Evolutionary conservation across 208 protist species (phyloP), one percentile per base, ranked within the genome.

Genomic region (Strigomonas culicis): DNA sequence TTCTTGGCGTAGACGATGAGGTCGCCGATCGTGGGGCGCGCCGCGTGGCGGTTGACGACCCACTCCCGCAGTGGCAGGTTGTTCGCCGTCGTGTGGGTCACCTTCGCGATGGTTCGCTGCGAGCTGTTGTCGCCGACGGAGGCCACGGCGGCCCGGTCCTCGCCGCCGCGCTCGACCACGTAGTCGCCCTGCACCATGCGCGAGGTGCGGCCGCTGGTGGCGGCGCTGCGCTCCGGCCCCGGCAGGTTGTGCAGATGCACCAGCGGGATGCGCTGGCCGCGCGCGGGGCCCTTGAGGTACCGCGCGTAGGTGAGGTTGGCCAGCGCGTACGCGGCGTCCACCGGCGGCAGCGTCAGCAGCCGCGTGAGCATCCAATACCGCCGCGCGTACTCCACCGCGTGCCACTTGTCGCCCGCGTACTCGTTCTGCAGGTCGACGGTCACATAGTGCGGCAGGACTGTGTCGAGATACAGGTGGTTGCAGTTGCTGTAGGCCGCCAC

Each of bases 401-500:
- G 59, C 86, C 86, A 93, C 53, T 84, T 78, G n/a, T 72, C 30
- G 27, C 86, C 86, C 28, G 78, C 88, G 56, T 82, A 78, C 1
- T 84, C 51, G 1, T 72, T 70, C 55, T 75, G 70, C 31, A 84
- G 61, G 15, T 78, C 80, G 6, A 86, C 51, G n/a, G 70, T 68
- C 4, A 90, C 67, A 60, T 79, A 88, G 78, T 86, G 74, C 43
- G 82, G 67, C 66, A 84, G 71, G 27, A 68, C 51, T 59, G 77
- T 72, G 10, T 59, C 70, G 36, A 68, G 70, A 51, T 80, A 84
- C 49, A 51, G 34, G 57, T 64, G 59, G 19, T 83, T 77, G 62
- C 86, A 93, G 70, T 93, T 93, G 74, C 82, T 93, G 70, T 81
- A 88, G 25, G 80, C 82, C 17, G 59, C 53, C 27, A 90, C 74